Evolutionary conservation across 2,329 filamentous ascomycete species (phyloP).

Genomic region (Escovopsis weberi): DNA sequence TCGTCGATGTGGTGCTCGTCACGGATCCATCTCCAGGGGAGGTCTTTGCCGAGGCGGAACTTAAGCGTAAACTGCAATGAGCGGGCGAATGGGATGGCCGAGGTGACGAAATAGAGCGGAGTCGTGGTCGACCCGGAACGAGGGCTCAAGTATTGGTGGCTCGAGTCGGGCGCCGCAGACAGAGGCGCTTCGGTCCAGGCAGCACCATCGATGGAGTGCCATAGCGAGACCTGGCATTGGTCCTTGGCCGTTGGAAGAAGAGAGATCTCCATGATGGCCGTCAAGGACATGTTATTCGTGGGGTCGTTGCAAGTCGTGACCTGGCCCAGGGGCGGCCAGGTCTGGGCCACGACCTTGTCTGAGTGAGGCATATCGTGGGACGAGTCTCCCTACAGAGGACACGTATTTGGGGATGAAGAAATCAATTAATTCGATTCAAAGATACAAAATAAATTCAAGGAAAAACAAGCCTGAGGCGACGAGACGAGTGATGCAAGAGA

Average conservation of each 20-base stretch:
- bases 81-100: conserved; percentile 30
- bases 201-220: conserved; percentile 47
- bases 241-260: conserved; percentile 33
- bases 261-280: conserved; percentile 54
- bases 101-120: conserved; percentile 39
- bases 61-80: conserved; percentile 55
- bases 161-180: conserved; percentile 8
- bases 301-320: conserved; percentile 38
- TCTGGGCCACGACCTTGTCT: conserved; percentile 27
- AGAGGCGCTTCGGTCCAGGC: conserved; percentile 40
- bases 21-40: conserved; percentile 56
- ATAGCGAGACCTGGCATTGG: conserved; percentile 59
- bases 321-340: conserved; percentile 62
- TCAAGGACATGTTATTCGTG: conserved; percentile 37
- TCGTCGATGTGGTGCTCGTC: conserved; percentile 49
- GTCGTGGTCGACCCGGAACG: conserved; percentile 7
- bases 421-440: too few relatives aligned
- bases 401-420: too few relatives aligned
- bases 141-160: conserved; percentile 32
- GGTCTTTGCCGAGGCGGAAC: conserved; percentile 38
- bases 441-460: too few relatives aligned
- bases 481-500: neutral
- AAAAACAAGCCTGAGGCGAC: neutral
- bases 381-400: neutral
- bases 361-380: conserved; percentile 12